A percentile compares a stretch with the other conserved stretches of the same genome.
These are phyloP conservation scores for Blastobotrys robertii DNA, from an alignment of 805 yeast genomes.

Conservation along the genomic window DNA sequence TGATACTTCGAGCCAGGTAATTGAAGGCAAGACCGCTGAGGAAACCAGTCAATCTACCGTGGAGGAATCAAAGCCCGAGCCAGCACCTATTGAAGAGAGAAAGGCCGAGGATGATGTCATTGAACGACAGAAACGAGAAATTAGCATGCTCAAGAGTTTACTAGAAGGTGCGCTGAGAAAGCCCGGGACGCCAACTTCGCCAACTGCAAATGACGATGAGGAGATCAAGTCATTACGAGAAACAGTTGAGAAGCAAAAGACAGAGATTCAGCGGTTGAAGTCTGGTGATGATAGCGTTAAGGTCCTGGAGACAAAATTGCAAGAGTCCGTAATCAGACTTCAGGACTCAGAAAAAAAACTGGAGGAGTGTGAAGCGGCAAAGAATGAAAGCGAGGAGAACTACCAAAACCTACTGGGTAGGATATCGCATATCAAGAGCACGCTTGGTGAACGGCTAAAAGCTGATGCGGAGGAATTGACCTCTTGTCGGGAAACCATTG, in stretches of 20 bases:
- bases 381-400: constrained; percentile 33
- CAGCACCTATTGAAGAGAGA: no score
- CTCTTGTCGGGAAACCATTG: constrained; percentile 28
- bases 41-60: no score
- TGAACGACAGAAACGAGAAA: no score
- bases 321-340: neutral
- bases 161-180: no score
- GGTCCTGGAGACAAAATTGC: neutral
- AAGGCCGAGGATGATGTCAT: no score
- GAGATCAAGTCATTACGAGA: neutral
- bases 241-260: constrained; percentile 4
- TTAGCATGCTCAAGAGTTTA: no score
- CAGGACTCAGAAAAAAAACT: constrained; percentile 49
- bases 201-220: neutral
- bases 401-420: constrained; percentile 30
- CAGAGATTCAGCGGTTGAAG: constrained; percentile 6
- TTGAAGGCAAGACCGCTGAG: no score
- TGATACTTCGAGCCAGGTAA: no score
- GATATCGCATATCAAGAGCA: constrained; percentile 27
- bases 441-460: constrained; percentile 37
- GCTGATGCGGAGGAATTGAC: constrained; percentile 27
- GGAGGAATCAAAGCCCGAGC: no score
- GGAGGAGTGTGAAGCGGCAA: constrained; percentile 38
- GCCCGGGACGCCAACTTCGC: no score
- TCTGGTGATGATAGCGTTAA: neutral